Conservation (phyloP, 768 basidiomycete species). For the Lepiota subincarnata region DNA sequence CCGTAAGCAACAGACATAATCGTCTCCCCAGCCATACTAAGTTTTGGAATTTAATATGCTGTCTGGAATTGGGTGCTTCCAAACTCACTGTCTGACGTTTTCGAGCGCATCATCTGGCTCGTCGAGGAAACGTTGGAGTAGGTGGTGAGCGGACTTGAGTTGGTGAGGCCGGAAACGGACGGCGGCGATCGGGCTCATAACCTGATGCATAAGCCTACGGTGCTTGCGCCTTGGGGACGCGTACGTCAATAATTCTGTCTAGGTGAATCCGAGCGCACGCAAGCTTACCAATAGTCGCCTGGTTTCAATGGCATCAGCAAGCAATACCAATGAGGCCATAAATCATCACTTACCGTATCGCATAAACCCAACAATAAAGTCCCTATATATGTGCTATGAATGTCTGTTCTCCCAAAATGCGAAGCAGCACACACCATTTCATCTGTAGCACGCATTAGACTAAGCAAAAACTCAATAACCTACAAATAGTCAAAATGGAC, state of each 20-base stretch:
- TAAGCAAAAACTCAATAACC: neutral
- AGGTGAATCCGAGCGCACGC: neutral
- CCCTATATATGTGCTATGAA: constrained; percentile 20
- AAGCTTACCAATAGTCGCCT: constrained; percentile 18
- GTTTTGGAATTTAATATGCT: too few species aligned
- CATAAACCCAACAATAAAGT: constrained; percentile 25
- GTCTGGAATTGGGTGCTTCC: too few species aligned
- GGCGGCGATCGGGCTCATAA: constrained; percentile 24
- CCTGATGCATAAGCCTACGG: constrained; percentile 27
- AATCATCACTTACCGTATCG: constrained; percentile 21
- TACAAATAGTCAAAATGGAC: neutral
- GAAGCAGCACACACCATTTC: neutral
- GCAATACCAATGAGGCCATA: constrained; percentile 1
- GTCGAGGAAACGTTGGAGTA: constrained; percentile 26
- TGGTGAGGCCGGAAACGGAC: constrained; percentile 22
- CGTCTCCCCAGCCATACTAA: constrained; percentile 27
- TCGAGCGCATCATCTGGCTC: constrained; percentile 15
- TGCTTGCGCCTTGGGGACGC: constrained; percentile 25
- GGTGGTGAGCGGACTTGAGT: constrained; percentile 22
- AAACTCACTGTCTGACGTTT: neutral
- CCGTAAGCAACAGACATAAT: constrained; percentile 35
- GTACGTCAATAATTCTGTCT: neutral
- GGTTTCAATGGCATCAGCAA: neutral
- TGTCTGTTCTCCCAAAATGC: neutral
- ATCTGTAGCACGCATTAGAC: neutral